Percentiles rank a stretch among this genome's conserved stretches.
These are phyloP conservation scores for Apophysomyces elegans DNA, from an alignment of 371 early-diverging fungal species.

Conservation along the genomic window DNA sequence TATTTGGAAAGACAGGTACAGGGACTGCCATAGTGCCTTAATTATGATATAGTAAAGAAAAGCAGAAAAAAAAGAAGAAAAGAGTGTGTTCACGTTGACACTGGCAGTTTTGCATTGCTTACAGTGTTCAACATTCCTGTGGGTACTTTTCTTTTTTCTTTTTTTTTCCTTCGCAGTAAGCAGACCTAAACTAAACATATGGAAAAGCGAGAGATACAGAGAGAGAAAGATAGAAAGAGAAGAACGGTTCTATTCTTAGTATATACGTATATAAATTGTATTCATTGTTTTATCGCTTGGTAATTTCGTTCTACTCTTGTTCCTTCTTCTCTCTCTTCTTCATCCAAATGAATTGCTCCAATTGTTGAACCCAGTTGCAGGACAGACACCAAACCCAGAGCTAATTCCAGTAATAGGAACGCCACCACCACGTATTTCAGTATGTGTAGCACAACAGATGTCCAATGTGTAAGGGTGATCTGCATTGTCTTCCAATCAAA, in stretches of 20 bases:
- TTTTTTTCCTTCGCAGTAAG: background rate
- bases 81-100: background rate
- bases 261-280: background rate
- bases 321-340: background rate
- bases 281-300: background rate
- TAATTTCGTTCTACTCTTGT: background rate
- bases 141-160: background rate
- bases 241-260: no score
- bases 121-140: conserved; percentile 4
- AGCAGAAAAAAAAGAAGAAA: background rate
- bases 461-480: conserved; percentile 8
- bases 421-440: conserved; percentile 37
- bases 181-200: background rate
- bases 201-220: no score
- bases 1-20: background rate
- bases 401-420: conserved; percentile 7
- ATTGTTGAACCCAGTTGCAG: background rate
- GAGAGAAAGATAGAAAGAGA: no score
- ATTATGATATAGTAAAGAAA: background rate
- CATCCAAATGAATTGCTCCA: background rate
- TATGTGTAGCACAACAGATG: conserved; percentile 22
- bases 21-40: background rate
- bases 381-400: background rate
- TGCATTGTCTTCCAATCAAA: conserved; percentile 41
- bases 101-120: background rate